A percentile compares a stretch with the other conserved stretches of the same genome.
phyloP scores from a whole-genome alignment of 129 eudicot species.

The Solidago caesia region DNA sequence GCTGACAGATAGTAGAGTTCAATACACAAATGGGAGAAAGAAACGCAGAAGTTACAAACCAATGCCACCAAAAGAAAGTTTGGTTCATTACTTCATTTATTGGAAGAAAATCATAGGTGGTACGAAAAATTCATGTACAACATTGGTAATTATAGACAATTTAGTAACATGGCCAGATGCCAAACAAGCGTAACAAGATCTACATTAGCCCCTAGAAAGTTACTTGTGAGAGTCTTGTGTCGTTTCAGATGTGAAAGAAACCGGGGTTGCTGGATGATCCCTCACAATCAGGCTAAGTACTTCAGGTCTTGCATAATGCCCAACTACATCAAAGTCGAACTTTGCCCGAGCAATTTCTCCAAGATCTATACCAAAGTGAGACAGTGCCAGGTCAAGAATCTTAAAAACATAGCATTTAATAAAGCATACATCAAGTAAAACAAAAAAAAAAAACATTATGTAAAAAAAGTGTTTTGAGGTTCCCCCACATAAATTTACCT shows the following conservation, averaged over 20 bases:
- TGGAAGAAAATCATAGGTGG: background rate
- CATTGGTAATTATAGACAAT: background rate
- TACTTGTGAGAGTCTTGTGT: slow-evolving; percentile 44
- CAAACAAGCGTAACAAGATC: background rate
- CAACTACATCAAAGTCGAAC: slow-evolving; percentile 93
- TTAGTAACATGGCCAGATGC: background rate
- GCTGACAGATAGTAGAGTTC: too few relatives aligned
- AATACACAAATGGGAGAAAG: too few relatives aligned
- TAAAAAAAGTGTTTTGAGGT: background rate
- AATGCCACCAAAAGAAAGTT: background rate
- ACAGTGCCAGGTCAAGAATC: slow-evolving; percentile 3
- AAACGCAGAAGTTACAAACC: background rate
- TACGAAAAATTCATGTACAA: slow-evolving; percentile 8
- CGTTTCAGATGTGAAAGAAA: slow-evolving; percentile 65
- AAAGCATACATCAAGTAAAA: background rate
- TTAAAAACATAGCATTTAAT: background rate
- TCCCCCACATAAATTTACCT: background rate
- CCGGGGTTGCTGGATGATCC: slow-evolving; percentile 67
- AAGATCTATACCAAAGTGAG: slow-evolving; percentile 49
- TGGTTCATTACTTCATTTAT: too few relatives aligned
- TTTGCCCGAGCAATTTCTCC: slow-evolving; percentile 87
- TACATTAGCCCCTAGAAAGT: background rate
- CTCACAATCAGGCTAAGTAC: slow-evolving; percentile 68
- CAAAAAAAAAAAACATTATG: background rate
- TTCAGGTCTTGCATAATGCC: slow-evolving; percentile 94